Conservation (phyloP, 2,329 filamentous ascomycete species). For the Colletotrichum chrysophilum region DNA sequence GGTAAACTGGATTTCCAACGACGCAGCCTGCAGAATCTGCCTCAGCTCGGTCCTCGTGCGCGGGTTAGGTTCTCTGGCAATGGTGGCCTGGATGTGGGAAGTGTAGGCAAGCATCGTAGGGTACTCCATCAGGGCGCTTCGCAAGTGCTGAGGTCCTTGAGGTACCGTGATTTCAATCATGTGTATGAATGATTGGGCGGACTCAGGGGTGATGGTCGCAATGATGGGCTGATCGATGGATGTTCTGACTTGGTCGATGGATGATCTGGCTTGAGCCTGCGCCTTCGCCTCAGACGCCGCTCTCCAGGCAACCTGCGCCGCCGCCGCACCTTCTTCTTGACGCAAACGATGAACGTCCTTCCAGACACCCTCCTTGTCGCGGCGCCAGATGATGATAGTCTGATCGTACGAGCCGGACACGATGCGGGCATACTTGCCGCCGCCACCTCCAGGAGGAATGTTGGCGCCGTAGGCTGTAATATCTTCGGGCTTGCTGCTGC, state of each 20-base stretch:
- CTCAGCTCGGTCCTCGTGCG: conserved; percentile 54
- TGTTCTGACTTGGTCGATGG: conserved; percentile 26
- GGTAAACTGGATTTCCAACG: conserved; percentile 50
- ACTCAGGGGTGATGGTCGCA: conserved; percentile 33
- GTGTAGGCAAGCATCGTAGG: conserved; percentile 55
- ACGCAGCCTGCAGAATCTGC: conserved; percentile 51
- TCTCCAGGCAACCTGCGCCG: conserved; percentile 39
- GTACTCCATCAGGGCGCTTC: conserved; percentile 49
- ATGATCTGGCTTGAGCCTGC: conserved; percentile 8
- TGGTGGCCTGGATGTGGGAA: conserved; percentile 52
- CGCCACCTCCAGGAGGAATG: conserved; percentile 88
- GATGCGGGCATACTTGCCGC: conserved; percentile 89
- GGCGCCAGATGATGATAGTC: conserved; percentile 93
- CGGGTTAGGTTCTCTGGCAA: conserved; percentile 56
- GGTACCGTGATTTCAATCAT: conserved; percentile 60
- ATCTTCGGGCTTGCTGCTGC: conserved; percentile 76
- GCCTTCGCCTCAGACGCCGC: conserved; percentile 6
- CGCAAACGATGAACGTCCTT: conserved; percentile 75
- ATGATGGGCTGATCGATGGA: conserved; percentile 34
- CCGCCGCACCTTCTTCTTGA: conserved; percentile 72
- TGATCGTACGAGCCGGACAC: conserved; percentile 97
- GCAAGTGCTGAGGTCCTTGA: conserved; percentile 52
- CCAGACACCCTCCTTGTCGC: conserved; percentile 86
- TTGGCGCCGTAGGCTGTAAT: conserved; percentile 84
- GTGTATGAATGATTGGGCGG: conserved; percentile 48